Conservation (phyloP, 129 eudicot genomes). For the Tagetes patula region DNA sequence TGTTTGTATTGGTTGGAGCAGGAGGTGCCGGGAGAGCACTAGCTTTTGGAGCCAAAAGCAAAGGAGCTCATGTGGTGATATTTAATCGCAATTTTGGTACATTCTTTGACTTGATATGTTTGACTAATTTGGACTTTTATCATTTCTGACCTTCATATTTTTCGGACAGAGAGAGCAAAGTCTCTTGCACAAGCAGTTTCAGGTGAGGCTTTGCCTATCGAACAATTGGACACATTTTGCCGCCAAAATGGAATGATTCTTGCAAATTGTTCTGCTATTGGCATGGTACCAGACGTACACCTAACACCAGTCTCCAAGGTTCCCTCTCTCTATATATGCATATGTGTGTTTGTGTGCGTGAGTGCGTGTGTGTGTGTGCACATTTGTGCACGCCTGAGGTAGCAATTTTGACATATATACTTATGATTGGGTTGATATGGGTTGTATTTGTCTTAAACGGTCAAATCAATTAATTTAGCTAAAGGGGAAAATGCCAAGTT, state of each 20-base stretch:
- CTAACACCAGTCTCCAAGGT: conserved; percentile 84
- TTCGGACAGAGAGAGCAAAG: conserved; percentile 58
- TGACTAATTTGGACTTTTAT: conserved; percentile 11
- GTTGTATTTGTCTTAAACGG: background rate
- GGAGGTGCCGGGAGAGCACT: conserved; percentile 95
- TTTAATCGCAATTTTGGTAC: conserved; percentile 82
- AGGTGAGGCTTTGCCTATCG: conserved; percentile 73
- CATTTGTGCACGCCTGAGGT: background rate
- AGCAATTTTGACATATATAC: background rate
- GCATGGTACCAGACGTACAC: conserved; percentile 74
- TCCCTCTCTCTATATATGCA: background rate
- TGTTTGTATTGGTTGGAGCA: conserved; percentile 84
- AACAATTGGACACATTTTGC: conserved; percentile 43
- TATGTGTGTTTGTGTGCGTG: background rate
- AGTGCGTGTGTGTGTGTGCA: background rate
- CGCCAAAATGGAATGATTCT: conserved; percentile 84
- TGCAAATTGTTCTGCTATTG: conserved; percentile 80
- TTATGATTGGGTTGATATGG: background rate
- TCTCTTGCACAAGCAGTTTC: conserved; percentile 77
- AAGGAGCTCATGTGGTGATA: conserved; percentile 81
- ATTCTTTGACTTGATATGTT: background rate
- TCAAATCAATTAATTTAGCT: background rate
- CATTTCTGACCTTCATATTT: conserved; percentile 20
- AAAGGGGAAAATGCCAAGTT: background rate
- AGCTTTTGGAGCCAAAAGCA: conserved; percentile 83